Conservation (phyloP, 352 stramenopile species). For the Pilasporangium apinafurcum region DNA sequence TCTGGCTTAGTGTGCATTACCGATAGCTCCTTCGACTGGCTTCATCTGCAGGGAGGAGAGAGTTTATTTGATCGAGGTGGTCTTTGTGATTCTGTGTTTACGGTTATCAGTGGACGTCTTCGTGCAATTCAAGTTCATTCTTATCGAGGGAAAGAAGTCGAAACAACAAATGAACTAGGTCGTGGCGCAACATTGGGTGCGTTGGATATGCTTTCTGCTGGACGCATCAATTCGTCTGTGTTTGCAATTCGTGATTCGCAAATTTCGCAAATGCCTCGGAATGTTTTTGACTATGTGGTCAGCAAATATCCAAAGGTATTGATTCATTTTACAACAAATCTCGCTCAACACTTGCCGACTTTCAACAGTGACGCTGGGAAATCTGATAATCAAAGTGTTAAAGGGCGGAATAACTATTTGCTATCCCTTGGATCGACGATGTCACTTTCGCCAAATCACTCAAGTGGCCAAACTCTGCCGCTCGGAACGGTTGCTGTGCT, state of each 20-base stretch:
- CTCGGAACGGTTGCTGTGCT: conserved; percentile 75
- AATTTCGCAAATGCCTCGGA: conserved; percentile 83
- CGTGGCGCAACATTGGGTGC: conserved; percentile 71
- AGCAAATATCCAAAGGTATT: conserved; percentile 57
- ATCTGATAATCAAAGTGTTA: conserved; percentile 23
- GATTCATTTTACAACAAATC: conserved; percentile 74
- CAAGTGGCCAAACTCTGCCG: conserved; percentile 21
- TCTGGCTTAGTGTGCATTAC: conserved; percentile 58
- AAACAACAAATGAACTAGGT: conserved; percentile 78
- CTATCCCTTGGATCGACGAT: conserved; percentile 43
- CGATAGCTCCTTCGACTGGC: conserved; percentile 79
- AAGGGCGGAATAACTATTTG: conserved; percentile 37
- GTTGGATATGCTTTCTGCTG: conserved; percentile 76
- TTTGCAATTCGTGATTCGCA: conserved; percentile 84
- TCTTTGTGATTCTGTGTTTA: conserved; percentile 75
- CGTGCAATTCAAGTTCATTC: conserved; percentile 65
- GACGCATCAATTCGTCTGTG: conserved; percentile 70
- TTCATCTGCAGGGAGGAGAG: conserved; percentile 79
- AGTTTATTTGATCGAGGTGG: conserved; percentile 75
- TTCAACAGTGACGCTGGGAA: conserved; percentile 22
- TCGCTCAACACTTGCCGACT: conserved; percentile 57
- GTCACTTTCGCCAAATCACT: conserved; percentile 10
- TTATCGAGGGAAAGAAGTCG: conserved; percentile 50
- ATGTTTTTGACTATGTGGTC: conserved; percentile 84
- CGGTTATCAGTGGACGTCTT: conserved; percentile 70